Base-by-base conservation (phyloP, 2,329 filamentous ascomycete species). In the Coniosporium tulheliwenetii region DNA sequence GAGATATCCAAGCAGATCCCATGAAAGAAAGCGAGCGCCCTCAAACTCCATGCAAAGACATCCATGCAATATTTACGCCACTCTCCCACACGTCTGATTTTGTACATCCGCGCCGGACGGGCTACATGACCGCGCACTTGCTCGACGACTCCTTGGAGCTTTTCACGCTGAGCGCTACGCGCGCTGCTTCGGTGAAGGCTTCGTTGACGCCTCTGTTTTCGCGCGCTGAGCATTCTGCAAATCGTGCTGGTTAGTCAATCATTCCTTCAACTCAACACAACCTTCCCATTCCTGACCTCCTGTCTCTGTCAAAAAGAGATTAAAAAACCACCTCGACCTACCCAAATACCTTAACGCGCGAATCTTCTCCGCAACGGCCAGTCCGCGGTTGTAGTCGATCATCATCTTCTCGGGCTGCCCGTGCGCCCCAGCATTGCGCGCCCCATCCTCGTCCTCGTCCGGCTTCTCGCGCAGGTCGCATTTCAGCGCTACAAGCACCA, bases 161-260 rank as follows among this genome's bases (percentile, higher is more conserved):
- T 59, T 71, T 70, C 49, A 70, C 67, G 43, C 64, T 61, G 29
- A 98, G 70, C 10, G 91, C 91, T 31, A 98, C 91, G 54, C 93
- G 81, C 16, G 91, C 89, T 34, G 91, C 91, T 67, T 98, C 91
- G 34, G 91, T 96, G 56, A 98, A 98, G 36, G 91, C 91, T 64
- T 98, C 91, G 63, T 96, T 95, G 56, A 98, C 93, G 45, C 91
- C 91, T 39, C 91, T 77, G 64, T 98, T 98, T 65, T 87, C 81
- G 79, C 96, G 96, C 43, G 91, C 91, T 32, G 91, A 96, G 69
- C 91, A 98, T 70, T 98, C 91, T 80, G 53, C 37, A n/a, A 8
- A 32, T 37, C 13, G 36, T 15, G 9, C 8, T 30, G 8, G 30
- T 13, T n/a, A 40, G 43, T 45, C 30, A 44, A 37, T 36, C 8